Evolutionary conservation across 2,329 filamentous ascomycete species (phyloP).

Genomic region (Didymella keratinophila): DNA sequence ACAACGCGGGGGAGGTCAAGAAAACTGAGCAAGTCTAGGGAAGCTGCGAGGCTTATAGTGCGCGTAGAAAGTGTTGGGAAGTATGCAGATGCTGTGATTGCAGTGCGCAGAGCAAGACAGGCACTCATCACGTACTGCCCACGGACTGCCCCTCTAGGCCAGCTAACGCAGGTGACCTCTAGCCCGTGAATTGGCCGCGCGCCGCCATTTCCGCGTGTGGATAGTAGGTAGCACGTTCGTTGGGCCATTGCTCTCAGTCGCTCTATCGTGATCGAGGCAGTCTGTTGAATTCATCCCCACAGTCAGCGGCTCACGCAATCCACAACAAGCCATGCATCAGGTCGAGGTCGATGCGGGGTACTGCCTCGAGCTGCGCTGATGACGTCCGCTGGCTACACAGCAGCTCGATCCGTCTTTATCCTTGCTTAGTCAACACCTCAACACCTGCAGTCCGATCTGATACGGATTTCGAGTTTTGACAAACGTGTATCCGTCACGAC

Average conservation of each 20-base stretch:
- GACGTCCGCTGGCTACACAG: slow-evolving; percentile 25
- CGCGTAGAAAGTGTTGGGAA: slow-evolving; percentile 28
- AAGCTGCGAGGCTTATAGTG: slow-evolving; percentile 14
- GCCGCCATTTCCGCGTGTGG: slow-evolving; percentile 9
- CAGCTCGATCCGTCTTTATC: slow-evolving; percentile 13
- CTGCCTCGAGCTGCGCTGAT: slow-evolving; percentile 28
- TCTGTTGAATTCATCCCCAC: slow-evolving; percentile 10
- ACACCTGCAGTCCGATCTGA: slow-evolving; percentile 9
- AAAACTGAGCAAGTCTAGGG: not conserved
- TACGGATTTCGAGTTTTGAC: not conserved
- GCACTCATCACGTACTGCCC: slow-evolving; percentile 24
- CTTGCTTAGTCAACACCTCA: slow-evolving; percentile 15
- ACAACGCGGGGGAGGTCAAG: slow-evolving; percentile 22
- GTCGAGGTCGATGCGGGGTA: slow-evolving; percentile 16
- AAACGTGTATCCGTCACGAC: not conserved
- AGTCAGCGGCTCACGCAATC: slow-evolving; percentile 3
- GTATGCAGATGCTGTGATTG: slow-evolving; percentile 22
- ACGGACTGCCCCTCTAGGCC: slow-evolving; percentile 20
- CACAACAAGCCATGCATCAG: slow-evolving; percentile 4
- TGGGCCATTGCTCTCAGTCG: slow-evolving; percentile 10
- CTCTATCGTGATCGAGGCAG: not conserved
- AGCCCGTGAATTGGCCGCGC: slow-evolving; percentile 4
- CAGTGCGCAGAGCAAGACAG: slow-evolving; percentile 10
- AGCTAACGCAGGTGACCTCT: slow-evolving; percentile 30
- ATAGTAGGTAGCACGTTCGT: slow-evolving; percentile 6